Evolutionary conservation across 345 rosid species (phyloP).

Genomic region (Acer campestre): DNA sequence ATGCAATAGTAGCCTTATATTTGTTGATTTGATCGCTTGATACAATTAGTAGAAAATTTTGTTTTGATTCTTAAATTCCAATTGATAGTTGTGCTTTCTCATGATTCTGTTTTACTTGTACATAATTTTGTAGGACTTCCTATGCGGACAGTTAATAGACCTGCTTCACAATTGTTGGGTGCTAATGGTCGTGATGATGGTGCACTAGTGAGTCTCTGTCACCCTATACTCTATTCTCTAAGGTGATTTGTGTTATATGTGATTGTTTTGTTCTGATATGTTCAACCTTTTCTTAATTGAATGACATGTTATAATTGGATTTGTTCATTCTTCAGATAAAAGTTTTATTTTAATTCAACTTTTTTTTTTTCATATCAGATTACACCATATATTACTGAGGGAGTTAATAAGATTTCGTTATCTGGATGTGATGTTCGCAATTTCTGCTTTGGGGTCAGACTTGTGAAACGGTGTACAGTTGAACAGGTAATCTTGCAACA

Average conservation of each 20-base stretch:
- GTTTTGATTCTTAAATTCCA: not conserved
- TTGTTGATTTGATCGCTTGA: not conserved
- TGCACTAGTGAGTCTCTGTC: constrained; percentile 34
- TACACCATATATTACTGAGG: constrained; percentile 17
- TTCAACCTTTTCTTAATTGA: not conserved
- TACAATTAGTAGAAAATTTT: not conserved
- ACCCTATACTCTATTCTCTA: constrained; percentile 8
- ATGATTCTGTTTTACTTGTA: constrained; percentile 1
- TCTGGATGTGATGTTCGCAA: constrained; percentile 27
- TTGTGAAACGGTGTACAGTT: constrained; percentile 28
- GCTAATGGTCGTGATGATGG: constrained; percentile 50
- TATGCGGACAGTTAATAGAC: constrained; percentile 29
- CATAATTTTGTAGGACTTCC: constrained; percentile 19
- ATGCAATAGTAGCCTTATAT: constrained; percentile 1
- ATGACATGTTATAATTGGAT: not conserved
- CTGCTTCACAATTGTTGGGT: constrained; percentile 34
- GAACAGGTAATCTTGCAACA: constrained; percentile 22
- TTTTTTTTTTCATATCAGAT: constrained; percentile 18
- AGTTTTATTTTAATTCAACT: not conserved
- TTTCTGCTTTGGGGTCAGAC: constrained; percentile 37
- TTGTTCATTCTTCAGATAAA: not conserved
- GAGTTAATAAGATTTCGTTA: constrained; percentile 31
- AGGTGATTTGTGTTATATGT: constrained; percentile 12
- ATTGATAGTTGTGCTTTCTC: not conserved
- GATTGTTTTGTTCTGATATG: constrained; percentile 5